These are phyloP conservation scores for Oehlia diaphana DNA, from an alignment of 192 early-diverging fungal species.

Conservation along the genomic window DNA sequence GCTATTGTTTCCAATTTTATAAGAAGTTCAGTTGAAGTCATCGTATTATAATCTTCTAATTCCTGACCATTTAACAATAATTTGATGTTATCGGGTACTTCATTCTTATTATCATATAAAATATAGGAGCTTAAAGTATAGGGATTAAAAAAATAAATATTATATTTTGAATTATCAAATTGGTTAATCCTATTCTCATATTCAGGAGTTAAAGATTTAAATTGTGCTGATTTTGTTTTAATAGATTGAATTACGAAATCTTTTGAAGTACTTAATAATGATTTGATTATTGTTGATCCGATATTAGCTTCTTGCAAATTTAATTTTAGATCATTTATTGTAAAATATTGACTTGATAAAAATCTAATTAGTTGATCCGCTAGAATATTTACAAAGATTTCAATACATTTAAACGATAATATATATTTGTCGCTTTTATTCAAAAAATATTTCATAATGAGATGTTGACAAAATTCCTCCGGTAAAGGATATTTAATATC, in stretches of 20 bases:
- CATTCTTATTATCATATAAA: neutral
- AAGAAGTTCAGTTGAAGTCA: neutral
- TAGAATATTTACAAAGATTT: conserved; percentile 12
- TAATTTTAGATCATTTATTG: neutral
- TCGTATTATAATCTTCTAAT: conserved; percentile 1
- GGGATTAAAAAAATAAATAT: neutral
- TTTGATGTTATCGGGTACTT: neutral
- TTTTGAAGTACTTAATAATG: conserved; percentile 9
- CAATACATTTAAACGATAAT: neutral
- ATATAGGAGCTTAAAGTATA: neutral
- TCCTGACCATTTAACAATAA: neutral
- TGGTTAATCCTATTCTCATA: too few species aligned
- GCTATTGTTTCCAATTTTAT: conserved; percentile 8
- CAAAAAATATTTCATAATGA: neutral
- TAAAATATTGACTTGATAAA: conserved; percentile 8
- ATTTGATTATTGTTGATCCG: conserved; percentile 14
- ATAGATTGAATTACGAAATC: too few species aligned
- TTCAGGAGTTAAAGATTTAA: too few species aligned
- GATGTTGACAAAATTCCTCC: neutral
- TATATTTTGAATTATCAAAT: too few species aligned
- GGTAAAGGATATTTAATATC: neutral
- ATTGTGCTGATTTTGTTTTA: too few species aligned
- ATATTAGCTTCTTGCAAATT: neutral
- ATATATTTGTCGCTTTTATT: too few species aligned
- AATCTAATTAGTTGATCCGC: conserved; percentile 21